These are phyloP conservation scores for Barnettozyma populi DNA, from an alignment of 805 yeast genomes.

Conservation along the genomic window DNA sequence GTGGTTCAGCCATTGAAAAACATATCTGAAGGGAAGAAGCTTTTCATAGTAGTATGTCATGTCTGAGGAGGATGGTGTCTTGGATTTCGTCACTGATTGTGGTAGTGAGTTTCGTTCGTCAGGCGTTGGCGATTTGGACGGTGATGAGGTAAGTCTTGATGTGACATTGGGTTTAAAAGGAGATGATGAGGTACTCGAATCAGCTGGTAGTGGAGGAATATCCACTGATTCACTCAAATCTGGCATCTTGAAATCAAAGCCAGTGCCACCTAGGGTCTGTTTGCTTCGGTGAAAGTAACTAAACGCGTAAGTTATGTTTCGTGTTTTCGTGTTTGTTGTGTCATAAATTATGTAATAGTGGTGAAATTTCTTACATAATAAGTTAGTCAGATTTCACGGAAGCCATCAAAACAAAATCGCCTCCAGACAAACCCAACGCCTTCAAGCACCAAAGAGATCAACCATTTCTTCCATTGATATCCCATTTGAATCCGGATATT, in stretches of 20 bases:
- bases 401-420: neutral
- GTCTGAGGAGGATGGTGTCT: conserved; percentile 39
- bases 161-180: conserved; percentile 21
- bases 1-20: conserved; percentile 90
- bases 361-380: no score
- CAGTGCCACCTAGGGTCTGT: neutral
- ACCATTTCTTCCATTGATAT: neutral
- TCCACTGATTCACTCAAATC: conserved; percentile 12
- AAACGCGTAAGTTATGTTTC: neutral
- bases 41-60: conserved; percentile 68
- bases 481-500: neutral
- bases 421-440: neutral
- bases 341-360: neutral
- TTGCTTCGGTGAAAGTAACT: no score
- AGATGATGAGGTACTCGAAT: conserved; percentile 20
- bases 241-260: conserved; percentile 17
- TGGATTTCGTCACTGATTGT: conserved; percentile 1
- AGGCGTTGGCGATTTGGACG: conserved; percentile 9
- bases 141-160: conserved; percentile 17
- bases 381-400: neutral
- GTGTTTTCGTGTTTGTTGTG: neutral
- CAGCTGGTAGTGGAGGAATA: conserved; percentile 6
- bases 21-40: conserved; percentile 66
- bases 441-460: neutral
- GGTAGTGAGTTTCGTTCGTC: conserved; percentile 4